Evolutionary conservation across 495 filamentous ascomycete genomes (phyloP), one percentile per base, ranked within the genome.

Genomic region (Talaromyces borbonicus): DNA sequence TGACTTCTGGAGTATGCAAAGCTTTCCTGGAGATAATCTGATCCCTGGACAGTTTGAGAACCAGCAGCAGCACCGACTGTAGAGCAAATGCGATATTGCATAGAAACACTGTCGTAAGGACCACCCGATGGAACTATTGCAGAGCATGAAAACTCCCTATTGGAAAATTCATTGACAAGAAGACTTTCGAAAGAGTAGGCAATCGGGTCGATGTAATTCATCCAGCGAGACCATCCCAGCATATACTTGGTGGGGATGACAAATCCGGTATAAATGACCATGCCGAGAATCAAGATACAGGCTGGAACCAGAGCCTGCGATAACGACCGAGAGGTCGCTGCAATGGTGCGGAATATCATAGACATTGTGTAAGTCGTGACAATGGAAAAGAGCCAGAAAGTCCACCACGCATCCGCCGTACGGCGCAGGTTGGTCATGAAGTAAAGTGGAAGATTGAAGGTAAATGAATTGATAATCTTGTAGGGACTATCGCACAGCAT

Each of bases 221-320:
- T 67, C 90, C 90, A 95, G 24, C 84, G 73, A 52, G 85, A 85
- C 84, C 89, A 95, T 2, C 66, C 71, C 9, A 81, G 77, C 87
- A 94, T 94, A 43, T 65, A 41, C 41, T 56, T 60, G 31, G 78
- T 75, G 0, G 88, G 90, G 50, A 97, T 86, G 2, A 79, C 80
- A 59, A 95, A 95, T 7, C 90, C 90, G 43, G 89, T 95, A 58
- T 92, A 95, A 47, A 94, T 85, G 54, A 93, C 70, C 30, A 95
- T 67, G 33, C 78, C 75, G 39, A 95, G 72, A 60, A 95, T 90
- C 51, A 95, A 73, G 19, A 95, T 61, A 1, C 85, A 84, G 16
- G 87, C 77, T 2, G 86, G 87, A 1, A 87, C 82, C 79, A 93
- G 80, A 37, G 90, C 88, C 56, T 93, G 85, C 0, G 80, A 79